A percentile compares a stretch with the other conserved stretches of the same genome.
phyloP scores from a whole-genome alignment of 106 monocot species.

The Hemerocallis citrina region DNA sequence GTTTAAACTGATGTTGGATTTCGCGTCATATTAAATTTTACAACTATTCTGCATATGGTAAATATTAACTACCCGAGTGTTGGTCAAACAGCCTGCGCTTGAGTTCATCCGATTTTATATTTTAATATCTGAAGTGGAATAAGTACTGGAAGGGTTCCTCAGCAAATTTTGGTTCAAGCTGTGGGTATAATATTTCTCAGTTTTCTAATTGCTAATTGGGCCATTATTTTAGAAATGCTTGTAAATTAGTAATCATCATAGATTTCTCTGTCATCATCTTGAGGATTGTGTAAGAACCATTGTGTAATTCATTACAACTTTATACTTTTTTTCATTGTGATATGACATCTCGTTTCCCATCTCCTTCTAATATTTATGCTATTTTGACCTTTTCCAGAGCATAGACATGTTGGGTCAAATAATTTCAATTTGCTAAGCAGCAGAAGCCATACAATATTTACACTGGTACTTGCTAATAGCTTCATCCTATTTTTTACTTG shows the following conservation, averaged over 20 bases:
- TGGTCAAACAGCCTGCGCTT: not conserved
- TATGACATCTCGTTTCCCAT: conserved; percentile 2
- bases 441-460: conserved; percentile 99
- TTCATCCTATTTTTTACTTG: not conserved
- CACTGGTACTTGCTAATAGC: conserved; percentile 48
- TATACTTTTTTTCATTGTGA: not conserved
- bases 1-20: not conserved
- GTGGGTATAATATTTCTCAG: not conserved
- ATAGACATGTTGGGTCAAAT: conserved; percentile 93
- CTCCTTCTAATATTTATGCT: not conserved
- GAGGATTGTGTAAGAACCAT: not conserved
- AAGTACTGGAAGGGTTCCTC: not conserved
- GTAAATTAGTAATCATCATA: not conserved
- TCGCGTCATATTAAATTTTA: not conserved
- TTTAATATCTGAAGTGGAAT: not conserved
- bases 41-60: no score
- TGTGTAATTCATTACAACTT: not conserved
- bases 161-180: not conserved
- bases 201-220: not conserved
- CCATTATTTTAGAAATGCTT: not conserved
- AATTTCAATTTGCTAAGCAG: conserved; percentile 95
- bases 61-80: not conserved
- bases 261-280: not conserved
- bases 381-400: conserved; percentile 48
- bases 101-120: no score